These are phyloP conservation scores for Yarrowia hollandica DNA, from an alignment of 805 yeast species.

Conservation along the genomic window DNA sequence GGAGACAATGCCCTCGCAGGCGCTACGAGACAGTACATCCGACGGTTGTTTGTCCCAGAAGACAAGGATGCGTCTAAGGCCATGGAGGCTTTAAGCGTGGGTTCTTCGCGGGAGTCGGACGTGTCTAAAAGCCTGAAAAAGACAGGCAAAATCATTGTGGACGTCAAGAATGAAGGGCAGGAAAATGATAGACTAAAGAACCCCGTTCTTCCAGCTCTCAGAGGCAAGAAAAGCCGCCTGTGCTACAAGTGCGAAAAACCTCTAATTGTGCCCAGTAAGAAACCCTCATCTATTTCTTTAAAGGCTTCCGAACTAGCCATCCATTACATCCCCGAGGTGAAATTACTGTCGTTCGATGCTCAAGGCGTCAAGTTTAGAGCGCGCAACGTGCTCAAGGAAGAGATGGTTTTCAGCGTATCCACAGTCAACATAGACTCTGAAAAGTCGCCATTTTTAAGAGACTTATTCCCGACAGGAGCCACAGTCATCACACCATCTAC, in stretches of 20 bases:
- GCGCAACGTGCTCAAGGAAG: conserved; percentile 3
- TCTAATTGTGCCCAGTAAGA: conserved; percentile 4
- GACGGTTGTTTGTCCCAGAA: neutral
- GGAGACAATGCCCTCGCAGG: conserved; percentile 1
- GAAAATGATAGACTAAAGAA: neutral
- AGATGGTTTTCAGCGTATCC: conserved; percentile 12
- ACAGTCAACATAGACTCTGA: neutral
- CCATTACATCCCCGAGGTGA: neutral
- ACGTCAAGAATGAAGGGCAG: neutral
- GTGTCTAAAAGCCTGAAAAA: neutral
- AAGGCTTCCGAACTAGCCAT: conserved; percentile 7
- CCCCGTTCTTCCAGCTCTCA: conserved; percentile 8
- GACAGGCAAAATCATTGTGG: neutral
- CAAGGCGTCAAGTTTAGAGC: conserved; percentile 3
- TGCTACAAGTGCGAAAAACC: conserved; percentile 17
- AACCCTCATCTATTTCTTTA: neutral
- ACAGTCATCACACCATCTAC: conserved; percentile 1
- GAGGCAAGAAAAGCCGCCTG: neutral
- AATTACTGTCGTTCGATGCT: neutral
- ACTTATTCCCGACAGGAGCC: conserved; percentile 10
- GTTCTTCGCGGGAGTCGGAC: neutral
- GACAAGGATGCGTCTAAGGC: conserved; percentile 5
- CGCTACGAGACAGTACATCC: conserved; percentile 11
- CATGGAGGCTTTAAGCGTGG: neutral
- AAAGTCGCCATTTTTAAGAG: neutral